Percentiles rank a stretch among this genome's conserved stretches.
Evolutionary conservation across 176 grass and related monocot genomes (phyloP).

Genomic region (Aegilops sharonensis): DNA sequence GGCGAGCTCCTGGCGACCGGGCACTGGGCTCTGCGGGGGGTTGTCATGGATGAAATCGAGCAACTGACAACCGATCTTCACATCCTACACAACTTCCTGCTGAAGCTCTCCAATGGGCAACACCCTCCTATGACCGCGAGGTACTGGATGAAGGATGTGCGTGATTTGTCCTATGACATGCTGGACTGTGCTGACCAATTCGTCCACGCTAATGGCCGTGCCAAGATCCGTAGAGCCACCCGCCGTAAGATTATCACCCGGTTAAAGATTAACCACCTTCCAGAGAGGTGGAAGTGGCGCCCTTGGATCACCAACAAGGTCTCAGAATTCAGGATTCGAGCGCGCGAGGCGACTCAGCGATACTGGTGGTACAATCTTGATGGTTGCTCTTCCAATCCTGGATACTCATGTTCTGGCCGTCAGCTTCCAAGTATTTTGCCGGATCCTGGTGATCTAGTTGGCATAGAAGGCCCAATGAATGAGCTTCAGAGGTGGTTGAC

Average conservation of each 20-base stretch:
- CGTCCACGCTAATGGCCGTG: no score
- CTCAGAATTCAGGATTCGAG: background rate
- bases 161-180: no score
- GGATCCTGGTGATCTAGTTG: background rate
- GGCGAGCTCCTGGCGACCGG: background rate
- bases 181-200: no score
- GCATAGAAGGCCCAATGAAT: background rate
- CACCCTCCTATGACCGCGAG: background rate
- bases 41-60: background rate
- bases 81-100: background rate
- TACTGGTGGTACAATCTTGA: background rate
- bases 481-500: background rate
- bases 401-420: background rate
- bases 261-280: background rate
- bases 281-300: background rate
- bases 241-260: background rate
- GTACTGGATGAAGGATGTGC: no score
- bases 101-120: background rate
- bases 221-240: background rate
- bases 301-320: background rate
- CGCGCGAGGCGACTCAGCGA: background rate
- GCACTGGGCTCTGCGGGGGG: background rate
- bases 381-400: background rate
- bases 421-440: background rate
- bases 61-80: background rate